Base-by-base conservation (phyloP, 2,329 filamentous ascomycete species). In the Alternaria burnsii region DNA sequence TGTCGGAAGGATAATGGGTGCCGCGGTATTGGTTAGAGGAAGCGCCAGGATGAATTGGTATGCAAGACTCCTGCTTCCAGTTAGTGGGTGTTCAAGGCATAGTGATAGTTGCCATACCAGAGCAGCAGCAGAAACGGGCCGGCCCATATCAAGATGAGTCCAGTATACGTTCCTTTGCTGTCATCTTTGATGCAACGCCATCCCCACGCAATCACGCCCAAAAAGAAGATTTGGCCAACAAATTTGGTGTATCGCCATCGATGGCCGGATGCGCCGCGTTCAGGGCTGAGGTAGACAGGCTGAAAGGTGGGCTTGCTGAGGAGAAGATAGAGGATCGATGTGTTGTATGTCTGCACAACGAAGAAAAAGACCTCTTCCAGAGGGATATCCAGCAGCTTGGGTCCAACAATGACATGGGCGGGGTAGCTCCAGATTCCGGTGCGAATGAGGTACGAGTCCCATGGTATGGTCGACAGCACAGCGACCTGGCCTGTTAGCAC, bases 331-430 rank as follows among this genome's bases (percentile, higher is more conserved):
- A 93, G 73, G 51, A 92, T 78, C 0, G 87, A 84, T 0, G 90
- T 91, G 70, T 87, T 91, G 76, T 91, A 92, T 1, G 90, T 92
- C 77, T 93, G 91, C 24, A 93, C 86, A 20, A 91, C 78, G 74
- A 93, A 93, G 82, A 93, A 93, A 78, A 92, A 92, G 5, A 92
- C 77, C 73, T 93, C 90, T 70, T 93, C 91, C 5, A 84, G 75
- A 0, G 91, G 90, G 18, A 93, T 90, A n/a, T 81, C 80, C 68
- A 86, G 86, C 16, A 91, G 73, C 1, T 82, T 88, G 0, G 83
- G 83, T 0, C 90, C 91, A 36, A 89, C 70, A 32, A 92, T 85
- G 20, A 86, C 89, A 70, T 87, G 80, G 11, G 82, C 78, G 2
- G 90, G 90, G 70, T 92, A 93, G 10, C 87, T 88, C 90, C 91